Base-by-base conservation (phyloP, 768 basidiomycete species). In the Megacollybia marginata region DNA sequence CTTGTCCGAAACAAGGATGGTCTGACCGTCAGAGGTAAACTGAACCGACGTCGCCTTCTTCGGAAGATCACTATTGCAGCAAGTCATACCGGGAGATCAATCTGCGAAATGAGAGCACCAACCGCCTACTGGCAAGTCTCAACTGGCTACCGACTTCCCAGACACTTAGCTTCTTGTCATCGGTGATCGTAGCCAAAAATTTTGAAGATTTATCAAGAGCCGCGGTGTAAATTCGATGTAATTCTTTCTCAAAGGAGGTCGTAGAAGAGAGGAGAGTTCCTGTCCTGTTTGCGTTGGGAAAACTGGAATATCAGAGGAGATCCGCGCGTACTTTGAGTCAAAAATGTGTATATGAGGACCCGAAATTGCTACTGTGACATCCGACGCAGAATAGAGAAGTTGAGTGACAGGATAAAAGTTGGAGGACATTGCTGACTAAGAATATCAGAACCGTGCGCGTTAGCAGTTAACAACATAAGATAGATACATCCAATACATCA, bases 1-100 rank as follows among this genome's bases (percentile, higher is more conserved):
- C 66, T 96, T 97, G 67, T 99, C 95, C 2, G 91, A 81, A 11
- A 90, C 80, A 2, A 97, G 63, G 51, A 99, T 82, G 0, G 76
- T 81, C 53, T 79, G 66, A 0, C 75, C 76, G 42, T 83, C 74
- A 5, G 60, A 66, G 0, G 84, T 82, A 56, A 96, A 82, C 0
- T 66, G 62, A 23, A 96, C 60, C 1, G 71, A 71, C 0, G 91
- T 92, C 0, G 90, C 82, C 52, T 85, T 84, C 67, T 97, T 97
- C 0, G 88, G 83, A 2, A 94, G 71, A 53, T 88, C 84, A 43
- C 94, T 93, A 48, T 33, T 12, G 48, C 36, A 23, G 51, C 50
- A 12, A 48, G 45, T 36, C 38, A 43, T 2, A 48, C 33, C 28
- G 6, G 20, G 15, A 7, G 13, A 35, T 10, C 18, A 15, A 50